Base-by-base conservation (phyloP, 306 rosid species). In the Trifolium subterraneum region DNA sequence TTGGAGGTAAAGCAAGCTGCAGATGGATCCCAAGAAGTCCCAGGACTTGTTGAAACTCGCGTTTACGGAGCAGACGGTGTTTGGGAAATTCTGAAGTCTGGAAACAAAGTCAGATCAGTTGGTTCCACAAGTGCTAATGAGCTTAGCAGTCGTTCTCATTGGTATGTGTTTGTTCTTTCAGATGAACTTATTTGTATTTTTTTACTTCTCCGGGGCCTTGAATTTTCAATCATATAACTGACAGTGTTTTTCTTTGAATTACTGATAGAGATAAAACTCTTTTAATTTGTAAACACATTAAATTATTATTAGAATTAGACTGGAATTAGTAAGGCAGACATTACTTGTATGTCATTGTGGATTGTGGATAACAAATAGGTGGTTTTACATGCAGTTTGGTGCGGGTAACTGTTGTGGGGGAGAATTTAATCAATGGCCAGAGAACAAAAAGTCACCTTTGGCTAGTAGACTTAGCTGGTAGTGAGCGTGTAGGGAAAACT, bases 381-480 rank as follows among this genome's bases (percentile, higher is more conserved):
- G 81, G 79, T 81, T 79, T 65, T 38, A 55, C 20, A 36, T 87
- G 78, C 78, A 93, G 98, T 86, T 80, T 93, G 92, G 78, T 93
- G 80, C 85, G 98, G 41, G 92, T 93, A 56, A 91, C 91, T 31
- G 92, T 87, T 10, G 60, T 85, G 64, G 97, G 97, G 67, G 90
- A 89, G 73, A 88, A 86, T 81, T 33, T 88, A 65, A 81, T 93
- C 72, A 87, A 77, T 77, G 96, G 97, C 60, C 96, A 89, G 74
- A 89, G 84, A 75, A 89, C 90, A 52, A 83, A 76, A 87, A 89
- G 97, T 86, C 97, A 89, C 76, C 98, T 93, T 59, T 93, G 98
- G 98, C 90, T 93, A 22, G 97, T 93, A 60, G 98, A 93, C 87
- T 87, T 93, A 86, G 98, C 98, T 41, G 98, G 98, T 64, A 93